Evolutionary conservation across 306 rosid genomes (phyloP), one percentile per base, ranked within the genome.

Genomic region (Cicer arietinum): DNA sequence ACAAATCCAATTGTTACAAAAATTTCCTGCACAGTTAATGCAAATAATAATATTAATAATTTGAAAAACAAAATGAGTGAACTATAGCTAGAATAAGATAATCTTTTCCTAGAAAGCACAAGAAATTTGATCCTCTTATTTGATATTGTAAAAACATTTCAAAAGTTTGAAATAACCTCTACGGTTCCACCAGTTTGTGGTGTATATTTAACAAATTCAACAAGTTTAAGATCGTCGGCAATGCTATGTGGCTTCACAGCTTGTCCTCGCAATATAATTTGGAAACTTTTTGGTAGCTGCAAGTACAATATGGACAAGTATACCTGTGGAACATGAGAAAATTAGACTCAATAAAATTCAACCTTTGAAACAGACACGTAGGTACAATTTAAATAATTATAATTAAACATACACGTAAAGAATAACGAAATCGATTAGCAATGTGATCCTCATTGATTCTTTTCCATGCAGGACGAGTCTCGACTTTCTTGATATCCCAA

Each of bases 261-360:
- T 82, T 68, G 67, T 67, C 98, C 97, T 10, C 97, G 88, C 80
- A 94, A 86, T 71, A 87, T 52, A 62, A 94, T 89, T 57, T 72
- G 88, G 80, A 94, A 94, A 70, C 16, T 72, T 61, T 67, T 80
- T 1, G 97, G 92, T 18, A 85, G 42, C 72, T 86, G 81, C 90
- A 94, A 83, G 90, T 94, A 94, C 87, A 94, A 89, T 85, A 94
- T 90, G 75, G 99, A 94, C 87, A 81, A 71, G 83, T 94, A 94
- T 37, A 61, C 99, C 99, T 94, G 86, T 44, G 67, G 40, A 80
- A 53, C 77, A 54, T 58, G 57, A 78, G 48, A 64, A 79, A 64
- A 79, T 81, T 62, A 71, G 77, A 71, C 41, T 83, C 40, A 56
- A 51, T 20, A 77, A 78, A 77, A 11, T 6, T 48, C 61, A 51